Evolutionary conservation across 306 rosid species (phyloP).

Genomic region (Rosa multiflora): DNA sequence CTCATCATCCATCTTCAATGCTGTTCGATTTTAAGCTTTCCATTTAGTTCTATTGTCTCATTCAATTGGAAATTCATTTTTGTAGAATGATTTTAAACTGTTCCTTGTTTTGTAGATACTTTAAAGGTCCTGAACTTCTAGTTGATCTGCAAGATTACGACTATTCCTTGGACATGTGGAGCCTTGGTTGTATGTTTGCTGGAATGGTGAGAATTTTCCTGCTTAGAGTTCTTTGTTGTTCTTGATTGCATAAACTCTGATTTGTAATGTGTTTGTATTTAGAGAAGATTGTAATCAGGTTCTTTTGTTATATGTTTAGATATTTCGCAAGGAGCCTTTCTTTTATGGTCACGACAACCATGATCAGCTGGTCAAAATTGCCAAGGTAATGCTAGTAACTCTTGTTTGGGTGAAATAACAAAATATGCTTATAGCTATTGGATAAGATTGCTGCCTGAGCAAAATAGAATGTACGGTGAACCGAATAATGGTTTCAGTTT

Average conservation of each 20-base stretch:
- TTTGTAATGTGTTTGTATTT: constrained; percentile 5
- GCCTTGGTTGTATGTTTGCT: constrained; percentile 99
- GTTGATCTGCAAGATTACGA: constrained; percentile 90
- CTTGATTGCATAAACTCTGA: constrained; percentile 8
- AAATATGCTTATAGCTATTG: not conserved
- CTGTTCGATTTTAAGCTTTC: not conserved
- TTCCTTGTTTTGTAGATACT: constrained; percentile 58
- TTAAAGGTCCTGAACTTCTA: constrained; percentile 88
- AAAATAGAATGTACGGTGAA: not conserved
- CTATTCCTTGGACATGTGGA: constrained; percentile 97
- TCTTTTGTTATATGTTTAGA: constrained; percentile 41
- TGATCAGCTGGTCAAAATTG: constrained; percentile 86
- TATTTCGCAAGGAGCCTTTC: constrained; percentile 97
- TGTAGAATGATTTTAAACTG: constrained; percentile 7
- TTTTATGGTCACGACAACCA: constrained; percentile 98
- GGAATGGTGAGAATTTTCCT: constrained; percentile 80
- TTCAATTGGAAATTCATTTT: not conserved
- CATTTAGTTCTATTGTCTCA: not conserved
- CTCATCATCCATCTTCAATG: not conserved
- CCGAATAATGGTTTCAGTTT: not conserved
- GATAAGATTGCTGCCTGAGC: not conserved
- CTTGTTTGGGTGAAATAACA: constrained; percentile 24
- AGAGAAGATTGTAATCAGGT: constrained; percentile 9
- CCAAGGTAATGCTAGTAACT: constrained; percentile 54
- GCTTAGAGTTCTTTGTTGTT: not conserved